Evolutionary conservation across 1,284 basidiomycete genomes (phyloP).

Genomic region (Gomphus sp.): DNA sequence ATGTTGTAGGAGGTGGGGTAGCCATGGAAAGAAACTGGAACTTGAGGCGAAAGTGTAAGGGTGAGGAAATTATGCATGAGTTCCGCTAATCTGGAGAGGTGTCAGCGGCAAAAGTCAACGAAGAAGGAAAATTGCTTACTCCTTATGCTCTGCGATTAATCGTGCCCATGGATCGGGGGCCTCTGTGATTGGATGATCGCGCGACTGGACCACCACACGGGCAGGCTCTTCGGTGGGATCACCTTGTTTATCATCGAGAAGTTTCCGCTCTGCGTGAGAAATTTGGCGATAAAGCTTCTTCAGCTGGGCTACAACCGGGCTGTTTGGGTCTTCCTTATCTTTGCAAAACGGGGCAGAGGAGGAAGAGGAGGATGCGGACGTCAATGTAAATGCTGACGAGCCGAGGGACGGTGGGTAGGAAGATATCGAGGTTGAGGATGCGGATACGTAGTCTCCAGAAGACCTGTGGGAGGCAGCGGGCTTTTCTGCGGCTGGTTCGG

Average conservation of each 20-base stretch:
- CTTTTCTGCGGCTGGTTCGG: constrained; percentile 20
- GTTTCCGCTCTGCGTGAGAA: constrained; percentile 58
- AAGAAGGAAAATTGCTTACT: constrained; percentile 29
- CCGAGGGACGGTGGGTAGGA: constrained; percentile 66
- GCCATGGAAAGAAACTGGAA: constrained; percentile 80
- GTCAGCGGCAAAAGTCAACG: not conserved
- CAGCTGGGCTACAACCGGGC: constrained; percentile 64
- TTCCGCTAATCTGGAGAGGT: constrained; percentile 64
- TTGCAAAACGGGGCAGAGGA: constrained; percentile 50
- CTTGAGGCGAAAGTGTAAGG: constrained; percentile 77
- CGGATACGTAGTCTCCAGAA: constrained; percentile 61
- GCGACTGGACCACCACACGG: constrained; percentile 30
- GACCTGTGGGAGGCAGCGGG: constrained; percentile 45
- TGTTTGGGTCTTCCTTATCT: constrained; percentile 48
- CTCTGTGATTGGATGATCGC: constrained; percentile 46
- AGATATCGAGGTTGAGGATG: constrained; percentile 52
- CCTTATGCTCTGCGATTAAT: constrained; percentile 61
- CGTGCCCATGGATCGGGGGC: constrained; percentile 60
- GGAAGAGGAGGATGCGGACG: constrained; percentile 61
- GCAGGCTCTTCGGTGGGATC: constrained; percentile 39
- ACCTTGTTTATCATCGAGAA: constrained; percentile 54
- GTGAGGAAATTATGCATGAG: constrained; percentile 82
- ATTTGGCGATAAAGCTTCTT: constrained; percentile 77
- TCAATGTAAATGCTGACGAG: constrained; percentile 68
- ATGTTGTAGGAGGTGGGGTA: constrained; percentile 95